Conservation (phyloP, 495 filamentous ascomycete species). For the Aspergillus mulundensis region DNA sequence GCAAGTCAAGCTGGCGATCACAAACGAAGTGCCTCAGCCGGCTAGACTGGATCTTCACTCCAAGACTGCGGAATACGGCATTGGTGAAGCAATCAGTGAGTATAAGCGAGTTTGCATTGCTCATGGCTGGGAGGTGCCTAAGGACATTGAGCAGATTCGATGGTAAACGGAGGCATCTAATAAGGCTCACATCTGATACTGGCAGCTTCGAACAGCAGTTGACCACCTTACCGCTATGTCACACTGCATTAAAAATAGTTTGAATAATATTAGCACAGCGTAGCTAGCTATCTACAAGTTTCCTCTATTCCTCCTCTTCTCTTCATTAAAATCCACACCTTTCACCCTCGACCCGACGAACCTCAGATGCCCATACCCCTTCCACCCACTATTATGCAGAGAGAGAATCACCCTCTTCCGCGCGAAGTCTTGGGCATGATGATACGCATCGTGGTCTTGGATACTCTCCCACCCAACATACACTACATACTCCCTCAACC, state of each 20-base stretch:
- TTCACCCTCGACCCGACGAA: slow-evolving; percentile 1
- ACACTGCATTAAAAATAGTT: too few relatives aligned
- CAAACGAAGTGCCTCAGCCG: slow-evolving; percentile 61
- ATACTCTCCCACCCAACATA: slow-evolving; percentile 23
- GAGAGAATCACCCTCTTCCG: slow-evolving; percentile 18
- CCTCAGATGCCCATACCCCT: slow-evolving; percentile 23
- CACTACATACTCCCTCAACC: slow-evolving; percentile 19
- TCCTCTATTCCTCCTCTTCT: too few relatives aligned
- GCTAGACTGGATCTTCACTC: slow-evolving; percentile 51
- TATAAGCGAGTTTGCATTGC: slow-evolving; percentile 60
- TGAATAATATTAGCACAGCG: too few relatives aligned
- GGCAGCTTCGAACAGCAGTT: too few relatives aligned
- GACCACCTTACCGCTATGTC: too few relatives aligned
- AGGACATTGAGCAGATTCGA: slow-evolving; percentile 23
- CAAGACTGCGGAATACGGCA: slow-evolving; percentile 52
- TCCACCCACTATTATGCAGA: slow-evolving; percentile 20
- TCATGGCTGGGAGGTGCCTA: slow-evolving; percentile 56
- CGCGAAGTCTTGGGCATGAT: slow-evolving; percentile 21
- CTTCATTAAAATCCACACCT: too few relatives aligned
- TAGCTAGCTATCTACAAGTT: too few relatives aligned
- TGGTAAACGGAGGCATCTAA: slow-evolving; percentile 8
- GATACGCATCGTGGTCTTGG: slow-evolving; percentile 25
- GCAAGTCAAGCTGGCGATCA: slow-evolving; percentile 79
- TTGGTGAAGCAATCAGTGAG: slow-evolving; percentile 68
- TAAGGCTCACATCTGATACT: background rate